Evolutionary conservation across 1,139 yeast genomes (phyloP).

Genomic region (Petasospora fabianii): DNA sequence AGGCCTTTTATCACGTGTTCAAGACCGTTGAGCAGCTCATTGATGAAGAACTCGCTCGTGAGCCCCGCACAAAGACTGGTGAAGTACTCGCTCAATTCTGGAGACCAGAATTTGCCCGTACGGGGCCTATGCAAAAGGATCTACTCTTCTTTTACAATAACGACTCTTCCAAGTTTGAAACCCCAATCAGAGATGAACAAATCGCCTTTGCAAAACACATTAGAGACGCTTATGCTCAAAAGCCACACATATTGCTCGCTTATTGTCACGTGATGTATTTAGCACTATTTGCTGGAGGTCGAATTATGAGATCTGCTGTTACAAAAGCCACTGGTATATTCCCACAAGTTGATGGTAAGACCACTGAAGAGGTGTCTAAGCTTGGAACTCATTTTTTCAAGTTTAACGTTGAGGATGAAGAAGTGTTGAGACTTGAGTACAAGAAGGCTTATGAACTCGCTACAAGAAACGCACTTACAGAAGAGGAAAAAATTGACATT

Average conservation of each 20-base stretch:
- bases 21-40: slow-evolving; percentile 60
- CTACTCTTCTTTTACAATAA: slow-evolving; percentile 63
- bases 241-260: slow-evolving; percentile 74
- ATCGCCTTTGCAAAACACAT: slow-evolving; percentile 62
- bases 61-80: slow-evolving; percentile 37
- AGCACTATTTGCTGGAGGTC: slow-evolving; percentile 86
- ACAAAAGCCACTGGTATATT: slow-evolving; percentile 67
- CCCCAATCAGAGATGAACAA: slow-evolving; percentile 59
- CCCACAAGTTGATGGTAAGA: slow-evolving; percentile 65
- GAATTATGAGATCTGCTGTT: slow-evolving; percentile 64
- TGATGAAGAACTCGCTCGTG: slow-evolving; percentile 41
- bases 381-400: slow-evolving; percentile 69
- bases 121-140: slow-evolving; percentile 55
- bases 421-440: slow-evolving; percentile 58
- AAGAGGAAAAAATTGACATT: slow-evolving; percentile 64
- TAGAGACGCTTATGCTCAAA: slow-evolving; percentile 45
- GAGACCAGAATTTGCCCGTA: slow-evolving; percentile 70
- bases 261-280: slow-evolving; percentile 83
- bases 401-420: slow-evolving; percentile 69
- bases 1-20: slow-evolving; percentile 74
- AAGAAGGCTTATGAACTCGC: slow-evolving; percentile 75
- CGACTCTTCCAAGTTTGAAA: slow-evolving; percentile 48
- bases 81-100: slow-evolving; percentile 49
- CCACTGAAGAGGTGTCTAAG: slow-evolving; percentile 56
- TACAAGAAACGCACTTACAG: slow-evolving; percentile 65